Conservation (phyloP, 1,284 basidiomycete genomes). For the Macrocystidia cucumis region DNA sequence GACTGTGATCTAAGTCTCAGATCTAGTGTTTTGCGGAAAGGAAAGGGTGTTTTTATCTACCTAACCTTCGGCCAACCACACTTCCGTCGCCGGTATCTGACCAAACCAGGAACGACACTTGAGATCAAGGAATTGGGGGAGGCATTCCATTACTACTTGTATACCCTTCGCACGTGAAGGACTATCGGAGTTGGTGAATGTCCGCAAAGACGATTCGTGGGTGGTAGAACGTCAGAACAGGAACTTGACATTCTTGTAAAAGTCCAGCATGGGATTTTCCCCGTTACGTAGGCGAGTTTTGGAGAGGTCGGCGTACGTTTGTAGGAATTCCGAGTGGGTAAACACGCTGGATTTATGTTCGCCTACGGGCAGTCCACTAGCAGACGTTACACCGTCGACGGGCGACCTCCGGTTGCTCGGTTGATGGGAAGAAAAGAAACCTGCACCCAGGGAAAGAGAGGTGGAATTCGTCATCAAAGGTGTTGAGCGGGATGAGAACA, state of each 20-base stretch:
- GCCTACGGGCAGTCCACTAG: conserved; percentile 73
- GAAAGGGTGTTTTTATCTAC: conserved; percentile 68
- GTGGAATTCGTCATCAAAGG: conserved; percentile 44
- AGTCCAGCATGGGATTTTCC: conserved; percentile 82
- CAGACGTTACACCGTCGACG: conserved; percentile 58
- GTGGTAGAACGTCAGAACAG: conserved; percentile 45
- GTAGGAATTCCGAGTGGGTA: conserved; percentile 81
- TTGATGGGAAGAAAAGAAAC: conserved; percentile 64
- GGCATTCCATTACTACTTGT: conserved; percentile 83
- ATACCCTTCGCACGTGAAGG: conserved; percentile 37
- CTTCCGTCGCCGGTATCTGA: conserved; percentile 71
- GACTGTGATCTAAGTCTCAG: conserved; percentile 2
- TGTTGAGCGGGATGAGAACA: conserved; percentile 30
- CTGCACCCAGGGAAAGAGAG: conserved; percentile 44
- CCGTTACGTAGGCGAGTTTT: conserved; percentile 67
- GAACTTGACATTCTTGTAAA: conserved; percentile 87
- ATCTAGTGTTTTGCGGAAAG: conserved; percentile 53
- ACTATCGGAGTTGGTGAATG: not conserved
- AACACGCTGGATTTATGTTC: conserved; percentile 75
- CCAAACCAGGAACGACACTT: conserved; percentile 43
- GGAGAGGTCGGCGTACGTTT: conserved; percentile 69
- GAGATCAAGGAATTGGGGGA: conserved; percentile 66
- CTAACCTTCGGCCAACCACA: conserved; percentile 91
- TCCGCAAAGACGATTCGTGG: not conserved
- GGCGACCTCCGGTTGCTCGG: conserved; percentile 52